Base-by-base conservation (phyloP, 257 asterid genomes). In the Nicotiana tomentosiformis region DNA sequence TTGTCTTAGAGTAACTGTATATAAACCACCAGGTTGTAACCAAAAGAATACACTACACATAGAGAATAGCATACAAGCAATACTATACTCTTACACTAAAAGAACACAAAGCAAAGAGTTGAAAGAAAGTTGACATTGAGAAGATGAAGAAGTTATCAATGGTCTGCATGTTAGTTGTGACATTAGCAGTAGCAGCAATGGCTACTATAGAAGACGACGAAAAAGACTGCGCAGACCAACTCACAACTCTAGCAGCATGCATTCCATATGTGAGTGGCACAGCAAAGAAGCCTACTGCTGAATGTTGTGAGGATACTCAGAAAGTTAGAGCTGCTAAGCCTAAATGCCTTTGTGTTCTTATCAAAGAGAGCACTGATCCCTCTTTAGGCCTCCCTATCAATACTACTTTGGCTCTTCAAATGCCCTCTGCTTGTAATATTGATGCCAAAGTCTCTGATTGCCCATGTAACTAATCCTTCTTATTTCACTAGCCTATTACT, bases 381-480 rank as follows among this genome's bases (percentile, higher is more conserved):
- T 90, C 94, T 0, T 81, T 92, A 65, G 94, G 96, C 2, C 89
- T 92, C 37, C 94, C 93, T 3, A 88, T 92, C 18, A 92, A 92
- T 86, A 92, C 96, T 77, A 89, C 94, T 55, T 67, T 92, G 85
- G 96, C 94, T 80, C 89, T 92, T 17, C 90, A 92, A 86, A 92
- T 92, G 96, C 90, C 96, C 0, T 14, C 86, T 0, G 90, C 87
- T 83, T 92, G 94, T 89, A 85, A 90, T 6, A 90, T 88, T 51
- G 89, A 90, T 65, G 93, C 94, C 78, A 90, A 92, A 85, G 81
- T 92, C 86, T 90, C 94, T 11, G 93, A 92, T 43, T 92, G 96
- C 83, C 94, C 96, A 17, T 20, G 93, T 92, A 91, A 86, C 17
- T 3, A 5, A 12, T 29, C 53, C 30, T 23, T 81, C 23, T n/a